Evolutionary conservation across 331 rosid species (phyloP).

Genomic region (Pyracantha coccinea): DNA sequence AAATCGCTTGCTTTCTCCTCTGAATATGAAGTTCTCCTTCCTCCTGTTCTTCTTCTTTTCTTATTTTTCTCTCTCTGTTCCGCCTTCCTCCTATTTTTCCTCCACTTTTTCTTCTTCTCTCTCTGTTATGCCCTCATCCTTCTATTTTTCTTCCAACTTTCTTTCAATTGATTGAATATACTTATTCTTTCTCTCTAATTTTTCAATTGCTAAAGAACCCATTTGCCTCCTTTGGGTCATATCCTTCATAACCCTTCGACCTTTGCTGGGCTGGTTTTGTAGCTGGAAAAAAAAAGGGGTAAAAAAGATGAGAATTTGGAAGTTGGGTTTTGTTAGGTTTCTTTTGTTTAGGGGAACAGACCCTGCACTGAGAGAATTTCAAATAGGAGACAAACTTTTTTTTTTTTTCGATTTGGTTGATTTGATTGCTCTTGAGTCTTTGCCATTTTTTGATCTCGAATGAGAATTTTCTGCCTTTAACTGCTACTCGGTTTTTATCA

Average conservation of each 20-base stretch:
- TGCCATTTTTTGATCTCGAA: background rate
- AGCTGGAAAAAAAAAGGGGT: background rate
- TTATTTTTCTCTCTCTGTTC: too few relatives aligned
- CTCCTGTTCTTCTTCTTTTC: too few relatives aligned
- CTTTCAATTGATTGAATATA: too few relatives aligned
- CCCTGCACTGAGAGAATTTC: slow-evolving; percentile 68
- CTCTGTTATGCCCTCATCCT: too few relatives aligned
- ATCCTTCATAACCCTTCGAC: background rate
- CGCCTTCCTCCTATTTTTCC: too few relatives aligned
- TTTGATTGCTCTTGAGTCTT: slow-evolving; percentile 9
- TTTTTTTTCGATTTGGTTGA: slow-evolving; percentile 6
- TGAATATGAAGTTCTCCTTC: too few relatives aligned
- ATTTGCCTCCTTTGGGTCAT: background rate
- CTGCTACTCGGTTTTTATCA: background rate
- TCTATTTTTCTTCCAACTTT: too few relatives aligned
- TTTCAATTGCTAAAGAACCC: background rate
- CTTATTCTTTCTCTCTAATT: too few relatives aligned
- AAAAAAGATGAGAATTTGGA: slow-evolving; percentile 33
- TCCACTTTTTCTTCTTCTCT: too few relatives aligned
- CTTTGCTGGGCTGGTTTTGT: background rate
- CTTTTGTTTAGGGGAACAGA: slow-evolving; percentile 42
- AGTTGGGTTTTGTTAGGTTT: slow-evolving; percentile 32
- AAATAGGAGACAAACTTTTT: slow-evolving; percentile 21
- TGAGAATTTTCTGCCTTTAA: background rate
- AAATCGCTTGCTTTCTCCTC: too few relatives aligned